Percentiles rank a stretch among this genome's conserved stretches.
These are phyloP conservation scores for Geotrichum aggregatum DNA, from an alignment of 1,139 yeast species.

Conservation along the genomic window DNA sequence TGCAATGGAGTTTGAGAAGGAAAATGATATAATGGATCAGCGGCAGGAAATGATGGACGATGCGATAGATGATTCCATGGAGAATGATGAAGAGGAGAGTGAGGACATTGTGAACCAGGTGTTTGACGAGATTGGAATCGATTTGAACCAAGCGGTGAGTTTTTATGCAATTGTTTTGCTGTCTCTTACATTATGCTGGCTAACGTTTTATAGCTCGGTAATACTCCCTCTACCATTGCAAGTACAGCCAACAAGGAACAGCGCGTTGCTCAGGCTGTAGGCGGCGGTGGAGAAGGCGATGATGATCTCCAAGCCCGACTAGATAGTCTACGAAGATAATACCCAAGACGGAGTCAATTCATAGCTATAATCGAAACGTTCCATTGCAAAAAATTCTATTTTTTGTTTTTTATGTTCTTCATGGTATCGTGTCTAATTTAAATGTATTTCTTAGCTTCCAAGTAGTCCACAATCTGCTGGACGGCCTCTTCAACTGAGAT, in stretches of 20 bases:
- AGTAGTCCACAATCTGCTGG: slow-evolving; percentile 62
- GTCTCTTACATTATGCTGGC: background rate
- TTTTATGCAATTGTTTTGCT: background rate
- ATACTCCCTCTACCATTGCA: slow-evolving; percentile 56
- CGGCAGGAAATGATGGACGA: slow-evolving; percentile 98
- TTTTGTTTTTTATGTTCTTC: background rate
- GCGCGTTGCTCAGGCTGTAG: slow-evolving; percentile 51
- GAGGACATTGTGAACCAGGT: slow-evolving; percentile 91
- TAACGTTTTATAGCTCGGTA: slow-evolving; percentile 47
- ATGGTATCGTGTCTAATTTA: background rate
- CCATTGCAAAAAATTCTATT: too few relatives aligned
- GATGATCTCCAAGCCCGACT: slow-evolving; percentile 88
- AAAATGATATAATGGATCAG: slow-evolving; percentile 95
- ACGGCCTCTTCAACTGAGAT: slow-evolving; percentile 78
- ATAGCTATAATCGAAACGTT: background rate
- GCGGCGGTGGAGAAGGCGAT: slow-evolving; percentile 51
- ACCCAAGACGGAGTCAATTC: too few relatives aligned
- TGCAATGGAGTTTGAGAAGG: slow-evolving; percentile 92
- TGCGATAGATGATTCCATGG: slow-evolving; percentile 93
- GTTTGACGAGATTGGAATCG: slow-evolving; percentile 92
- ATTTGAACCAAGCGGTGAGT: slow-evolving; percentile 51
- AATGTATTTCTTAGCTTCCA: slow-evolving; percentile 53
- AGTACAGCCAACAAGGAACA: slow-evolving; percentile 36
- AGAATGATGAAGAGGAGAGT: slow-evolving; percentile 80
- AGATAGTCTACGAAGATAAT: slow-evolving; percentile 66